phyloP scores from a whole-genome alignment of 164 flowering plant genomes.

The Paratinospora sagittata region DNA sequence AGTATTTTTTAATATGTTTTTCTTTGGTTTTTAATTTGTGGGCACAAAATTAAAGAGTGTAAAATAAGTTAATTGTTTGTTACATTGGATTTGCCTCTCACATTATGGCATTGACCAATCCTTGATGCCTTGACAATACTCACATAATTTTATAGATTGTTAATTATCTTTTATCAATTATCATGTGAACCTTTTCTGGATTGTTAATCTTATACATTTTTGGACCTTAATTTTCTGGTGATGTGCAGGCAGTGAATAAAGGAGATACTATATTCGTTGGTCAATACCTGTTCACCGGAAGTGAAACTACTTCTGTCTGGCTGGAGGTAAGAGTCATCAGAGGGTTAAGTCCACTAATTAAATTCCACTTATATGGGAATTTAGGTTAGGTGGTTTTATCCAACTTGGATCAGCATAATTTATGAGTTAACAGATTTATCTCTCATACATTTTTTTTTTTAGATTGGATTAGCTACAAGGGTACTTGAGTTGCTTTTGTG shows the following conservation, averaged over 20 bases:
- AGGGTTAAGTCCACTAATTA: neutral
- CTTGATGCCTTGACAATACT: too few species aligned
- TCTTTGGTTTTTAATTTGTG: too few species aligned
- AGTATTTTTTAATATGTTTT: too few species aligned
- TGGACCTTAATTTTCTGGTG: conserved; percentile 3
- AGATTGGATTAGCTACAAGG: neutral
- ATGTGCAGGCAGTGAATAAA: conserved; percentile 53
- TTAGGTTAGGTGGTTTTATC: neutral
- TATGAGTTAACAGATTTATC: neutral
- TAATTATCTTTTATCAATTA: neutral
- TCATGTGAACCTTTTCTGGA: neutral
- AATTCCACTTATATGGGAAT: neutral
- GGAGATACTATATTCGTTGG: conserved; percentile 83
- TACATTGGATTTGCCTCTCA: too few species aligned
- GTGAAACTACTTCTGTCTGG: conserved; percentile 57
- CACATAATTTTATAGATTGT: neutral
- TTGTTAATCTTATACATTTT: neutral
- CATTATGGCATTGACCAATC: too few species aligned
- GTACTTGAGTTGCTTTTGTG: neutral
- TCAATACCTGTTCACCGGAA: conserved; percentile 69
- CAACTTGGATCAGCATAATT: neutral
- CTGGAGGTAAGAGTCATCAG: conserved; percentile 20
- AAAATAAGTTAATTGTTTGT: too few species aligned
- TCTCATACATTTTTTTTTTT: neutral
- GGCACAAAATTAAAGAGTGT: too few species aligned